These are phyloP conservation scores for Mycena latifolia DNA, from an alignment of 768 basidiomycete genomes.

Conservation along the genomic window DNA sequence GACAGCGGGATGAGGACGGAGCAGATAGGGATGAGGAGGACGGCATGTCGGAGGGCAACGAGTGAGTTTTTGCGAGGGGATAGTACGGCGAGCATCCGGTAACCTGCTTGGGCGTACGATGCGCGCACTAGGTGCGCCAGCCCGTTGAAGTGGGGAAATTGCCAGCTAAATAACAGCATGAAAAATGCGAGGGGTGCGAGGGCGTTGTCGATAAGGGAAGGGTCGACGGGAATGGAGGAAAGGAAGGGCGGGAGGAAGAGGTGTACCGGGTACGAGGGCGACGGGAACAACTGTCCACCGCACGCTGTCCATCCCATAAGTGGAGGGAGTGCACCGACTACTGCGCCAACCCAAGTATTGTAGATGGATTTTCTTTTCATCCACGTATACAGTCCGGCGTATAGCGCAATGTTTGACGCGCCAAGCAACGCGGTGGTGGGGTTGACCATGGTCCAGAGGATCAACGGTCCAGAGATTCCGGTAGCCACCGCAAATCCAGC, in stretches of 20 bases:
- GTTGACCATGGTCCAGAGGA: conserved; percentile 88
- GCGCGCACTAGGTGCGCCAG: conserved; percentile 89
- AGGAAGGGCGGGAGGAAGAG: conserved; percentile 75
- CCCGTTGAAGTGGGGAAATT: conserved; percentile 98
- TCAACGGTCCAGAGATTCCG: conserved; percentile 80
- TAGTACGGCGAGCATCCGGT: conserved; percentile 90
- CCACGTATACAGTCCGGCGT: conserved; percentile 93
- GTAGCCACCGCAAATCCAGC: conserved; percentile 81
- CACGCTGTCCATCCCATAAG: conserved; percentile 99
- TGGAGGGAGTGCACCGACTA: conserved; percentile 94
- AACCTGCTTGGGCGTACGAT: conserved; percentile 94
- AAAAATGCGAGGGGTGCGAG: conserved; percentile 86
- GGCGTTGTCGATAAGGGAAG: conserved; percentile 79
- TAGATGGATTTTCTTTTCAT: conserved; percentile 84
- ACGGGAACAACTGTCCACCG: conserved; percentile 81
- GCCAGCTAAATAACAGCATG: conserved; percentile 94
- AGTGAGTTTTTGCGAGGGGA: conserved; percentile 84
- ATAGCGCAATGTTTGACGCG: conserved; percentile 85
- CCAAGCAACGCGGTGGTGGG: conserved; percentile 90
- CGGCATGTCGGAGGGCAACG: conserved; percentile 87
- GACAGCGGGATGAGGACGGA: conserved; percentile 87
- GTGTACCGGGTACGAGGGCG: conserved; percentile 67
- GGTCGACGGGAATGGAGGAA: conserved; percentile 52
- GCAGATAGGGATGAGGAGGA: conserved; percentile 82
- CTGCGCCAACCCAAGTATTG: conserved; percentile 96